Evolutionary conservation across 169 alveolate species (phyloP).

Genomic region (Plasmodium malariae): DNA sequence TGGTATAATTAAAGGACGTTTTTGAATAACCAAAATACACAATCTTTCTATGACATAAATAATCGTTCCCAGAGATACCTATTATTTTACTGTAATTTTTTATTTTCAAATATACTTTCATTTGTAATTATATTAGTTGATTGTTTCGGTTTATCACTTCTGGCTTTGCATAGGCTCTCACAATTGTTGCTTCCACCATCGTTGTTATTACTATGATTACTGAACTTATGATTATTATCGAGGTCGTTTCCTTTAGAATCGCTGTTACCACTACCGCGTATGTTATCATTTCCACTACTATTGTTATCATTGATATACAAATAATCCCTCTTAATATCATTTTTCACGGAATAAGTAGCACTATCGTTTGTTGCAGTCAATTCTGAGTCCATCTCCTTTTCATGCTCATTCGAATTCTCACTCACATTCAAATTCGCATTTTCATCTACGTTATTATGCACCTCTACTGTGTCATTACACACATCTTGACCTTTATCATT

Average conservation of each 20-base stretch:
- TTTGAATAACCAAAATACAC: too few species aligned
- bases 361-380: not conserved
- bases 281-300: not conserved
- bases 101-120: not conserved
- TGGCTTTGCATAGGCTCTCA: too few species aligned
- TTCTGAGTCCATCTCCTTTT: not conserved
- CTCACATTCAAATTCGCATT: not conserved
- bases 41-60: too few species aligned
- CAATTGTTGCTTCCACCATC: too few species aligned
- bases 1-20: too few species aligned
- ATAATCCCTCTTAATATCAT: constrained; percentile 4
- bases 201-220: not conserved
- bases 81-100: too few species aligned
- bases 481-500: constrained; percentile 11
- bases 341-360: not conserved
- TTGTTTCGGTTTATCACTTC: not conserved
- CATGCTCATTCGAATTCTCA: not conserved
- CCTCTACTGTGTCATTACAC: not conserved
- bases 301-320: not conserved
- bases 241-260: too few species aligned
- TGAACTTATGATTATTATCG: not conserved
- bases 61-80: too few species aligned
- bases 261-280: not conserved
- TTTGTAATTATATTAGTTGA: not conserved
- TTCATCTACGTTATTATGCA: not conserved